Percentiles rank a stretch among this genome's conserved stretches.
phyloP scores from a whole-genome alignment of 345 rosid species.

The Gossypium longicalyx region DNA sequence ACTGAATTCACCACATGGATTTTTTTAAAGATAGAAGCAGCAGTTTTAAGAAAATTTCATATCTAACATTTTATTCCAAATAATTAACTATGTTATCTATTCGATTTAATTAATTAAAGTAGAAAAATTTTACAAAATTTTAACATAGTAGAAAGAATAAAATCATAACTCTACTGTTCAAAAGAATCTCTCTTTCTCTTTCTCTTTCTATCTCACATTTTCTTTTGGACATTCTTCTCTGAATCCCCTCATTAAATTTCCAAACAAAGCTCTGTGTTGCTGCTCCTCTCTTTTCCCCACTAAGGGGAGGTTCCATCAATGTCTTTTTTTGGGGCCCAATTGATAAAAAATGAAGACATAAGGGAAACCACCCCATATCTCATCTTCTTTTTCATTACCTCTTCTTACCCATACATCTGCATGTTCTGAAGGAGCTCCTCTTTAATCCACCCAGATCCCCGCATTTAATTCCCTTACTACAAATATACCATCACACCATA shows the following conservation, averaged over 20 bases:
- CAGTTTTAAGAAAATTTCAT: no score
- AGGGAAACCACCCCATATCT: conserved; percentile 38
- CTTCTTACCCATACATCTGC: conserved; percentile 48
- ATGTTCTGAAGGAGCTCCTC: conserved; percentile 35
- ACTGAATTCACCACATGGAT: no score
- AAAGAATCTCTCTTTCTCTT: no score
- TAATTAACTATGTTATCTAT: no score
- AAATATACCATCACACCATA: conserved; percentile 28
- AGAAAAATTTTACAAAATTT: no score
- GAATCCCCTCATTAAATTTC: conserved; percentile 4
- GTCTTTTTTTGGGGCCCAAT: conserved; percentile 31
- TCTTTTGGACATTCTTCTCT: conserved; percentile 16
- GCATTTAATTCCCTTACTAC: conserved; percentile 48
- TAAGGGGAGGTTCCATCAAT: conserved; percentile 14
- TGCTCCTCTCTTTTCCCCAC: conserved; percentile 28
- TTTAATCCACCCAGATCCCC: conserved; percentile 24
- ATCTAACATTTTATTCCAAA: no score
- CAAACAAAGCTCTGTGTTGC: conserved; percentile 2
- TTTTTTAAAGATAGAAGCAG: no score
- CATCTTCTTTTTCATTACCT: conserved; percentile 29
- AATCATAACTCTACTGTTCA: no score
- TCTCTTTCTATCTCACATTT: not conserved
- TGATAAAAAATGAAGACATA: conserved; percentile 35
- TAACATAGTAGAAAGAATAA: no score
- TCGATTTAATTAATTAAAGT: no score